Conservation (phyloP, 179 eudicot species). For the Drosera spatulata region DNA sequence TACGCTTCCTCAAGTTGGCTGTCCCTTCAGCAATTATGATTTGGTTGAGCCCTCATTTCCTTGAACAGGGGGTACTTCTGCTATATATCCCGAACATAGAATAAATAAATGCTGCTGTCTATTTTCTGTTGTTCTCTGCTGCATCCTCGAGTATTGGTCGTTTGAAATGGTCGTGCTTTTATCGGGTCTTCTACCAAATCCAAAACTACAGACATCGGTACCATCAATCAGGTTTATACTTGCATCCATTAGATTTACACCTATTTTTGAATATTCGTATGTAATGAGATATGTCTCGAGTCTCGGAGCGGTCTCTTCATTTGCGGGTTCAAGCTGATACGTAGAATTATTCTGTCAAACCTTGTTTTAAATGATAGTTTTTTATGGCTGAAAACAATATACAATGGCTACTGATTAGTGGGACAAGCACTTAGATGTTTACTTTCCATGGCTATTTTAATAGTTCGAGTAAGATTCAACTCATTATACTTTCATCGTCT, state of each 20-base stretch:
- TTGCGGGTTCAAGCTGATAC: too few species aligned
- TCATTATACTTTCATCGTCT: neutral
- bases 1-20: conserved; percentile 21
- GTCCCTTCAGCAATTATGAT: conserved; percentile 31
- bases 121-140: neutral
- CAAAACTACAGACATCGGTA: conserved; percentile 64
- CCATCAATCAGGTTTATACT: conserved; percentile 43
- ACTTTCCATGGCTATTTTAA: conserved; percentile 69
- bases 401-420: conserved; percentile 67
- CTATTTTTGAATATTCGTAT: too few species aligned
- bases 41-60: conserved; percentile 13
- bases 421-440: conserved; percentile 62
- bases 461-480: conserved; percentile 60
- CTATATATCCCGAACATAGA: too few species aligned
- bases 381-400: conserved; percentile 24
- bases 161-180: conserved; percentile 63
- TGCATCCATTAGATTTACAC: too few species aligned
- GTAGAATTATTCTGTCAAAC: too few species aligned
- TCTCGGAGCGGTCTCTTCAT: too few species aligned
- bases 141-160: conserved; percentile 69
- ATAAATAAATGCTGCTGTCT: neutral
- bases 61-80: too few species aligned
- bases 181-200: conserved; percentile 62
- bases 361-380: too few species aligned
- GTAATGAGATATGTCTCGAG: too few species aligned